Percentiles rank a stretch among this genome's conserved stretches.
These are phyloP conservation scores for Irpex lacteus DNA, from an alignment of 1,284 basidiomycete genomes.

Conservation along the genomic window DNA sequence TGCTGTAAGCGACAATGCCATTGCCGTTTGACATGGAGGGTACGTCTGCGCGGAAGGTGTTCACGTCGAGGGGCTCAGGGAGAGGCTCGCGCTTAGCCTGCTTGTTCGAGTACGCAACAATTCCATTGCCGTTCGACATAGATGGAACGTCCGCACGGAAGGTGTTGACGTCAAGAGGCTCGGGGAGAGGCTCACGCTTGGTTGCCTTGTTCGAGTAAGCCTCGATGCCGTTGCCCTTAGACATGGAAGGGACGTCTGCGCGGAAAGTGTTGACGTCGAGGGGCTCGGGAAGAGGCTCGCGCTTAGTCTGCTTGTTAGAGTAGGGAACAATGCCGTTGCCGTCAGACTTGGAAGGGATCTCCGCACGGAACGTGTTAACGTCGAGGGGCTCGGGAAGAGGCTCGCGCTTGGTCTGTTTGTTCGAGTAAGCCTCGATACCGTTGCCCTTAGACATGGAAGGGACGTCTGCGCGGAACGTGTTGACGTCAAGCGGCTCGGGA, in stretches of 20 bases:
- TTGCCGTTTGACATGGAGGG: not conserved
- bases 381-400: constrained; percentile 7
- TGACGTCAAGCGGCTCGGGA: not conserved
- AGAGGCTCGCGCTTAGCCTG: not conserved
- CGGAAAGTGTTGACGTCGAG: not conserved
- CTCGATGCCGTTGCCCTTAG: not conserved
- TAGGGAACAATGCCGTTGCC: constrained; percentile 14
- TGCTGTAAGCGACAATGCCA: not conserved
- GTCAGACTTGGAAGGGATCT: constrained; percentile 21
- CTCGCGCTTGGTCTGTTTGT: not conserved
- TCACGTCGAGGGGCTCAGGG: not conserved
- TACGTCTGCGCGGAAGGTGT: not conserved
- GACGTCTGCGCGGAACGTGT: constrained; percentile 21
- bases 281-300: not conserved
- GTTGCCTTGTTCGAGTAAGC: not conserved
- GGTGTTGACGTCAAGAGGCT: not conserved
- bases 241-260: not conserved
- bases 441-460: constrained; percentile 31
- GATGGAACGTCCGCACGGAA: not conserved
- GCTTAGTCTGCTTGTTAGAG: not conserved
- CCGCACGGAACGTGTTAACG: constrained; percentile 22
- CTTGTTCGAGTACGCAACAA: not conserved
- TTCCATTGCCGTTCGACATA: not conserved
- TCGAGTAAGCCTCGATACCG: constrained; percentile 21
- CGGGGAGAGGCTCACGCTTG: not conserved